Conservation (phyloP, 139 green algal genomes). For the Chlorella vulgaris region DNA sequence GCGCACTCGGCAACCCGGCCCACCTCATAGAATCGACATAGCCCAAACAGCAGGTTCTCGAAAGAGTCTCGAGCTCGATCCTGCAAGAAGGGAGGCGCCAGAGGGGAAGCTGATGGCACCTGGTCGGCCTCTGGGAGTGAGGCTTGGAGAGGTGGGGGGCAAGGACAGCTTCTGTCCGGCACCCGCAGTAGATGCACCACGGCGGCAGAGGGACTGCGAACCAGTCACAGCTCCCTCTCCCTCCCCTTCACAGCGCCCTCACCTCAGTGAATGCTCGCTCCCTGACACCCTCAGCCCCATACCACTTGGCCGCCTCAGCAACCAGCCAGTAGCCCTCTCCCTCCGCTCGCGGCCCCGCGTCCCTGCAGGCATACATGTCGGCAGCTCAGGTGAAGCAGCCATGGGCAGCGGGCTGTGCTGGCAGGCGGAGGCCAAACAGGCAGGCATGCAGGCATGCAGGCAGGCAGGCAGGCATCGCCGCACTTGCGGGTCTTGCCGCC, state of each 20-base stretch:
- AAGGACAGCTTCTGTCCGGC: too few species aligned
- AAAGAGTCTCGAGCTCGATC: conserved; percentile 90
- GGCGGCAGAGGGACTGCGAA: neutral
- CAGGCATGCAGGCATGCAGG: neutral
- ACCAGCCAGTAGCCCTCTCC: conserved; percentile 82
- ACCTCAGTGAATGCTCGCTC: conserved; percentile 53
- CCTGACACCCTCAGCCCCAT: conserved; percentile 49
- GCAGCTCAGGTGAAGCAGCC: neutral
- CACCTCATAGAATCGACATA: conserved; percentile 85
- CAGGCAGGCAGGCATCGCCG: conserved; percentile 47
- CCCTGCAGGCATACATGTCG: conserved; percentile 32
- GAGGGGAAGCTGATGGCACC: neutral
- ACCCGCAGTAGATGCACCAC: too few species aligned
- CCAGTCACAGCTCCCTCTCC: too few species aligned
- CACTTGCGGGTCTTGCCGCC: conserved; percentile 53
- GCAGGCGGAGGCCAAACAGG: neutral
- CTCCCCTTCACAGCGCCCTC: neutral
- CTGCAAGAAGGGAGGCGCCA: too few species aligned
- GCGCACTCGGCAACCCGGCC: too few species aligned
- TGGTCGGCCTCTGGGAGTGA: too few species aligned
- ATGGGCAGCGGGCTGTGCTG: neutral
- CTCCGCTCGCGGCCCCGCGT: conserved; percentile 78
- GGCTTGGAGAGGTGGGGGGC: too few species aligned
- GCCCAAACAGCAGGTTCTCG: conserved; percentile 93
- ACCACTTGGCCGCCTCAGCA: conserved; percentile 75